Evolutionary conservation across 805 yeast genomes (phyloP).

Genomic region (Saccharomyces mikatae): DNA sequence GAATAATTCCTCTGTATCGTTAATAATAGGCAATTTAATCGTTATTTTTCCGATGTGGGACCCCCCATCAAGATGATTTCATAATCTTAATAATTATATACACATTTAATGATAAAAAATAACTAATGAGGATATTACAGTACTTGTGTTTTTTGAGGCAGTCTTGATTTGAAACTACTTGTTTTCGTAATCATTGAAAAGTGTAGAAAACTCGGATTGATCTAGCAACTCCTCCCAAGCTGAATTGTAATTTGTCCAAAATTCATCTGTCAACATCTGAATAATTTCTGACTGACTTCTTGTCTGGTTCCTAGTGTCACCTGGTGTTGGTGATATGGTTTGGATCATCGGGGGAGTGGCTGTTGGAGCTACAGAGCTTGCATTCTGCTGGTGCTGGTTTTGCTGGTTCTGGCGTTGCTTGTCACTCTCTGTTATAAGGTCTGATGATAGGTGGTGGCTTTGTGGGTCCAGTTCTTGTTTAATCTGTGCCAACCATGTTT

Average conservation of each 20-base stretch:
- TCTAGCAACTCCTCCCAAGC: slow-evolving; percentile 17
- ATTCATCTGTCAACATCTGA: slow-evolving; percentile 16
- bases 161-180: background rate
- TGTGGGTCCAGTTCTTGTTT: background rate
- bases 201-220: slow-evolving; percentile 1
- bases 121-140: background rate
- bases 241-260: slow-evolving; percentile 19
- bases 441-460: background rate
- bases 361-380: background rate
- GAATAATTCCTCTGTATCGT: too few relatives aligned
- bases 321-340: background rate
- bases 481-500: slow-evolving; percentile 9
- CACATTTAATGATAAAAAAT: too few relatives aligned
- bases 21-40: too few relatives aligned
- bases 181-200: background rate
- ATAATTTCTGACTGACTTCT: slow-evolving; percentile 4
- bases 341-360: background rate
- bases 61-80: too few relatives aligned
- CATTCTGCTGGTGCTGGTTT: background rate
- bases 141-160: background rate
- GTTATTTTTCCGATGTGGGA: too few relatives aligned
- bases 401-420: background rate
- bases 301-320: background rate
- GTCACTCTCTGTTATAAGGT: background rate
- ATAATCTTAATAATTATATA: too few relatives aligned